A percentile compares a stretch with the other conserved stretches of the same genome.
Conservation (phyloP, 2,329 filamentous ascomycete genomes). For the Penicillium nordicum region DNA sequence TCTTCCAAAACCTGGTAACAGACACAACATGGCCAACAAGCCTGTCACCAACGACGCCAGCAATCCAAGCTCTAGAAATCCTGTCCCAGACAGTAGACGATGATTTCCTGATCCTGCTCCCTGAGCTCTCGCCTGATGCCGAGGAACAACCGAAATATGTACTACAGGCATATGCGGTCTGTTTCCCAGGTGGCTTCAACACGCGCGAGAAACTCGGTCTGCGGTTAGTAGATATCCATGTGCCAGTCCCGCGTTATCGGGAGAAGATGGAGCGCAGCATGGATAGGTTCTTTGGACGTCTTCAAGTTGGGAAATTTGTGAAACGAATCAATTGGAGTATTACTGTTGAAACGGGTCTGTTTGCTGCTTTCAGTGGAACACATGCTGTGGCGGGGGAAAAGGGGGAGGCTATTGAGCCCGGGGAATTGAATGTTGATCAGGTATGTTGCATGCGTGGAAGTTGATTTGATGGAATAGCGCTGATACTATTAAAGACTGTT, state of each 20-base stretch:
- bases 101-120: slow-evolving; percentile 59
- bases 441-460: slow-evolving; percentile 22
- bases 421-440: slow-evolving; percentile 47
- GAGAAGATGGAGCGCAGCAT: slow-evolving; percentile 57
- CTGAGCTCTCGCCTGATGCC: slow-evolving; percentile 25
- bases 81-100: slow-evolving; percentile 55
- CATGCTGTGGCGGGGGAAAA: slow-evolving; percentile 28
- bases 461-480: not conserved
- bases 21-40: slow-evolving; percentile 39
- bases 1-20: slow-evolving; percentile 49
- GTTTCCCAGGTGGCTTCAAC: slow-evolving; percentile 59
- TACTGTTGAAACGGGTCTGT: slow-evolving; percentile 39
- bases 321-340: slow-evolving; percentile 53
- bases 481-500: slow-evolving; percentile 37
- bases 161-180: slow-evolving; percentile 55
- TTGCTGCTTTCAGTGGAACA: slow-evolving; percentile 38
- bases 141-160: slow-evolving; percentile 46
- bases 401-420: slow-evolving; percentile 23
- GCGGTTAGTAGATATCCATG: slow-evolving; percentile 55
- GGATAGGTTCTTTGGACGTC: slow-evolving; percentile 58
- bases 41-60: slow-evolving; percentile 30
- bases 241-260: slow-evolving; percentile 56
- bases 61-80: slow-evolving; percentile 44
- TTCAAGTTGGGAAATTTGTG: slow-evolving; percentile 55
- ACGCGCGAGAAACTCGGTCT: slow-evolving; percentile 54